Percentiles rank a stretch among this genome's conserved stretches.
Evolutionary conservation across 192 early-diverging fungal species (phyloP).

Genomic region (Dissophora globulifera): DNA sequence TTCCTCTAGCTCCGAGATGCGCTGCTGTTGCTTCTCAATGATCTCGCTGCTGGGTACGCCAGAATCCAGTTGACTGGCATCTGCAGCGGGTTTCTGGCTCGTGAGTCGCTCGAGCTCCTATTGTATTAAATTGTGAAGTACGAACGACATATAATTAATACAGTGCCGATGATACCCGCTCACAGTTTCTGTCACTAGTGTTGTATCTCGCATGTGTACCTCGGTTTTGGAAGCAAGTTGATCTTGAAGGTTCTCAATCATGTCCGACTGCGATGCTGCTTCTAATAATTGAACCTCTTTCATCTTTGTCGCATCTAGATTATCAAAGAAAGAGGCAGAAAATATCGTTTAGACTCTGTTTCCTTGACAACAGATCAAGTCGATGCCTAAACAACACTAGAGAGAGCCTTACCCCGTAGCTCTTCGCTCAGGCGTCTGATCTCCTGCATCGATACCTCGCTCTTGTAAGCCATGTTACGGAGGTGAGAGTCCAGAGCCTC

Average conservation of each 20-base stretch:
- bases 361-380: no score
- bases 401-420: constrained; percentile 13
- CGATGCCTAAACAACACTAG: no score
- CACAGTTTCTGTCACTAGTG: background rate
- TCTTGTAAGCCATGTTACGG: constrained; percentile 51
- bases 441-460: constrained; percentile 55
- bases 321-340: background rate
- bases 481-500: constrained; percentile 55
- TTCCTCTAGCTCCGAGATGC: constrained; percentile 28
- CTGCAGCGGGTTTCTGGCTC: background rate
- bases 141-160: no score
- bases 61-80: background rate
- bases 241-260: constrained; percentile 53
- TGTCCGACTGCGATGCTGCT: constrained; percentile 43
- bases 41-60: background rate
- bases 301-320: constrained; percentile 29
- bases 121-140: background rate
- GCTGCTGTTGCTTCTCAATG: constrained; percentile 16
- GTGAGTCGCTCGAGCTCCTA: constrained; percentile 38
- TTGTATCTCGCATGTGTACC: constrained; percentile 17
- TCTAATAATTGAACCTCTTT: constrained; percentile 47
- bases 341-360: no score
- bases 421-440: constrained; percentile 50
- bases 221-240: constrained; percentile 38
- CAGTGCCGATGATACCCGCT: no score